Percentiles rank a stretch among this genome's conserved stretches.
Conservation (phyloP, 1,284 basidiomycete species). For the Papiliotrema flavescens region DNA sequence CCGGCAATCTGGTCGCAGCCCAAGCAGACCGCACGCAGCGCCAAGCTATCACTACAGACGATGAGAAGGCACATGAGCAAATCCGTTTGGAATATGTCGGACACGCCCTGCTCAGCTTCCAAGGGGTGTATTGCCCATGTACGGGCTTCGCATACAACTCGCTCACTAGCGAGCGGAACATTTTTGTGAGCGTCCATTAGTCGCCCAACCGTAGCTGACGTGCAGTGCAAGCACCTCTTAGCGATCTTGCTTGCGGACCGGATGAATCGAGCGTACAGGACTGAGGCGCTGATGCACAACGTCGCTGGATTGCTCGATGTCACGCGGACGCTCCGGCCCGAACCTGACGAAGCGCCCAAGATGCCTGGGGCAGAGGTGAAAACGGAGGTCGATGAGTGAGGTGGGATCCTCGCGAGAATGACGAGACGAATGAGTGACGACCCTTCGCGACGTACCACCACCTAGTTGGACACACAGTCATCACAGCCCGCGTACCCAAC, state of each 20-base stretch:
- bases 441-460: no score
- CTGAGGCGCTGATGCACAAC: conserved; percentile 20
- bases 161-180: conserved; percentile 25
- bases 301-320: conserved; percentile 24
- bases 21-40: no score
- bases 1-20: not conserved
- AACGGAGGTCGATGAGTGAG: not conserved
- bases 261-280: conserved; percentile 22
- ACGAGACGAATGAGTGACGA: not conserved
- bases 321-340: no score
- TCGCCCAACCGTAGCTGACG: not conserved
- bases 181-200: conserved; percentile 24
- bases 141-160: conserved; percentile 41
- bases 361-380: not conserved
- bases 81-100: not conserved
- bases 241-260: conserved; percentile 34
- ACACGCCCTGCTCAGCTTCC: conserved; percentile 8
- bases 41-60: no score
- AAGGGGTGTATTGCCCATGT: conserved; percentile 41
- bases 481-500: no score
- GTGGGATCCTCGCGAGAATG: not conserved
- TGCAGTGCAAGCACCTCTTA: conserved; percentile 44
- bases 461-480: no score
- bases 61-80: not conserved
- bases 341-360: not conserved